These are phyloP conservation scores for Yamadazyma pseudoaaseri DNA, from an alignment of 1,139 yeast species.

Conservation along the genomic window DNA sequence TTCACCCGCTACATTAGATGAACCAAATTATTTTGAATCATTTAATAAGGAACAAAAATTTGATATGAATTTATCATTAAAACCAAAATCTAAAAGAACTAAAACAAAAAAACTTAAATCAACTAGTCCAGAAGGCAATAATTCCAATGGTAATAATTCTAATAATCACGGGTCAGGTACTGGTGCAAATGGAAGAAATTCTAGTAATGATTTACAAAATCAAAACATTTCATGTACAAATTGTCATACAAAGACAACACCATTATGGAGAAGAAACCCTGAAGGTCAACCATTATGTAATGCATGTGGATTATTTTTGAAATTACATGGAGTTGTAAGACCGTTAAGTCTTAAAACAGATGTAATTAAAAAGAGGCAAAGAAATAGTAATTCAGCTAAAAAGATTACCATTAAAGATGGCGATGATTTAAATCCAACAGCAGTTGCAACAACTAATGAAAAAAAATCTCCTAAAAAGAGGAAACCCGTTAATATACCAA, in stretches of 20 bases:
- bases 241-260: constrained; percentile 57
- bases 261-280: constrained; percentile 59
- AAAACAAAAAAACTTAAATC: constrained; percentile 12
- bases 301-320: constrained; percentile 59
- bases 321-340: constrained; percentile 57
- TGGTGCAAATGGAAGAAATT: neutral
- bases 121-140: constrained; percentile 9
- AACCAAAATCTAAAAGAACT: constrained; percentile 13
- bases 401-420: constrained; percentile 25
- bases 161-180: neutral
- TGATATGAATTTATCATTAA: constrained; percentile 10
- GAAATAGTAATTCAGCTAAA: constrained; percentile 13
- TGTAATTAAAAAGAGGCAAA: constrained; percentile 52
- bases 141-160: neutral
- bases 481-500: constrained; percentile 13
- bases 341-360: constrained; percentile 58
- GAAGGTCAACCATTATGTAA: constrained; percentile 57
- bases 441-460: constrained; percentile 15
- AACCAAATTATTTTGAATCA: constrained; percentile 13
- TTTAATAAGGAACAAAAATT: constrained; percentile 9
- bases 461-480: constrained; percentile 16
- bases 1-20: constrained; percentile 14
- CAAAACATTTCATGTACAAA: constrained; percentile 35
- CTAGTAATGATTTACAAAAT: constrained; percentile 8
- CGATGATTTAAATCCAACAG: constrained; percentile 38